Conservation (phyloP, 768 basidiomycete genomes). For the Termitomyces sp. region DNA sequence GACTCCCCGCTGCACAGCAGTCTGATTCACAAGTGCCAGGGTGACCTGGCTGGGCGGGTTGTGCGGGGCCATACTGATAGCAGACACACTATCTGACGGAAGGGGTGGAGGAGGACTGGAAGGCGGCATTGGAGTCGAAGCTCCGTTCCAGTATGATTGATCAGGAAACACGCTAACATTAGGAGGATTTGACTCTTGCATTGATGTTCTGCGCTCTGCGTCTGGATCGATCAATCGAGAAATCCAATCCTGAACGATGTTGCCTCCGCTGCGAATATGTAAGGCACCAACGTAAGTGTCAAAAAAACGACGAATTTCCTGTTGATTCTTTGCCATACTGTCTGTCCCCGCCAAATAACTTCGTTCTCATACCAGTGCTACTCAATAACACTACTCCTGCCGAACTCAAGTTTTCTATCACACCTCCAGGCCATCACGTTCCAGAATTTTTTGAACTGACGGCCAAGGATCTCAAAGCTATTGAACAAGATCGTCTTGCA, state of each 20-base stretch:
- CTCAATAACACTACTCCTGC: constrained; percentile 86
- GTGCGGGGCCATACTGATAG: constrained; percentile 4
- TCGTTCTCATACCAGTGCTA: constrained; percentile 73
- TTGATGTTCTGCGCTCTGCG: constrained; percentile 9
- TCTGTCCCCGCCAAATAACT: constrained; percentile 45
- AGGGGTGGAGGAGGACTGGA: constrained; percentile 29
- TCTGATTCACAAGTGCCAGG: constrained; percentile 48
- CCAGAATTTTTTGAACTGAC: constrained; percentile 52
- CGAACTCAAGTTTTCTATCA: constrained; percentile 67
- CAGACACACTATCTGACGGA: constrained; percentile 18
- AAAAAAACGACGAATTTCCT: constrained; percentile 58
- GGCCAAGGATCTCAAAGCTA: constrained; percentile 60
- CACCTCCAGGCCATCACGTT: constrained; percentile 51
- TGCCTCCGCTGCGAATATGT: constrained; percentile 50
- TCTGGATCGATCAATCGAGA: constrained; percentile 50
- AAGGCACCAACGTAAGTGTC: constrained; percentile 64
- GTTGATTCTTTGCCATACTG: constrained; percentile 63
- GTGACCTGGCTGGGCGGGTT: constrained; percentile 28
- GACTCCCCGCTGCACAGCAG: constrained; percentile 41
- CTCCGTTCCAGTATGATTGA: constrained; percentile 11
- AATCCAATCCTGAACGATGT: constrained; percentile 51
- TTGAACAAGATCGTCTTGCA: constrained; percentile 57
- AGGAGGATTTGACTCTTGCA: constrained; percentile 11
- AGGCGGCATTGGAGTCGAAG: constrained; percentile 21
- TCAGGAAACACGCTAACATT: neutral